Conservation (phyloP, 2,329 filamentous ascomycete species). For the Lizonia empirigonia region DNA sequence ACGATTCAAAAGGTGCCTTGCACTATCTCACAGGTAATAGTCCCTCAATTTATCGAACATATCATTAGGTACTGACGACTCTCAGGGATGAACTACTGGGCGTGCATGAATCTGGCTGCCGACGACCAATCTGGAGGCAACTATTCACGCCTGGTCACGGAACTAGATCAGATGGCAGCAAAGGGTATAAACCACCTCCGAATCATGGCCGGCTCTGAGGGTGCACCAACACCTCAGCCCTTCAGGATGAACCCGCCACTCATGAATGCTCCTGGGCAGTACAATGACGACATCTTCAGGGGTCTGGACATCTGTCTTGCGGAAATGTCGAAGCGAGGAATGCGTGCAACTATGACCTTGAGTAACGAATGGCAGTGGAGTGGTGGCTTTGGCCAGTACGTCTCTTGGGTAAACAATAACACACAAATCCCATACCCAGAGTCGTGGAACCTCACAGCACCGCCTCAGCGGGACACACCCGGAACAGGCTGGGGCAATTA, state of each 20-base stretch:
- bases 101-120: constrained; percentile 50
- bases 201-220: constrained; percentile 50
- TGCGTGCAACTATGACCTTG: constrained; percentile 51
- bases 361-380: constrained; percentile 50
- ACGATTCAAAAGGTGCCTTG: constrained; percentile 39
- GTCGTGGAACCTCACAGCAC: constrained; percentile 48
- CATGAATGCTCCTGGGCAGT: constrained; percentile 45
- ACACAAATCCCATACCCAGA: constrained; percentile 45
- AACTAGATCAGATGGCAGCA: constrained; percentile 50
- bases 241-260: constrained; percentile 49
- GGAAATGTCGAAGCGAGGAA: constrained; percentile 49
- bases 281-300: constrained; percentile 48
- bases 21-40: constrained; percentile 44
- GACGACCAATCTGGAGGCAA: constrained; percentile 45
- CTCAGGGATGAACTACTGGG: constrained; percentile 49
- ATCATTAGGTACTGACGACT: neutral
- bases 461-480: constrained; percentile 41
- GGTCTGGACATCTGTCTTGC: constrained; percentile 48
- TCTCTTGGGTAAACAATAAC: constrained; percentile 47
- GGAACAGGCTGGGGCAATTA: constrained; percentile 51
- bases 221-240: constrained; percentile 46
- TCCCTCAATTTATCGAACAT: too few species aligned
- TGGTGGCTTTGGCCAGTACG: constrained; percentile 48
- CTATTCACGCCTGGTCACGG: constrained; percentile 44
- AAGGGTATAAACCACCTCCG: constrained; percentile 50